Percentiles rank a stretch among this genome's conserved stretches.
Conservation (phyloP, 352 stramenopile species). For the Plasmopara muralis region DNA sequence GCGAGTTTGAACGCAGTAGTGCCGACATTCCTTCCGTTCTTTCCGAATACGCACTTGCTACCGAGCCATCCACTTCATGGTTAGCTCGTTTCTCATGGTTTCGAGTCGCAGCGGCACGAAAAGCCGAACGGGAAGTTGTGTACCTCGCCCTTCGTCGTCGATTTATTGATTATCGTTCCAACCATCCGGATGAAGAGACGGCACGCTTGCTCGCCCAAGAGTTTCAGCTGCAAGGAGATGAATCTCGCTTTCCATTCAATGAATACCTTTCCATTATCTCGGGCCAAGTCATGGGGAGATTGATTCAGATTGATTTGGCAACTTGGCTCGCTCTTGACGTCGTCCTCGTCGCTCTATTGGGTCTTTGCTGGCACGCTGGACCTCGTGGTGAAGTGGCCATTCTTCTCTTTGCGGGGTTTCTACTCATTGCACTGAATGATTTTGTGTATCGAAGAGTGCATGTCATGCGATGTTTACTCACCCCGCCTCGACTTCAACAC, state of each 20-base stretch:
- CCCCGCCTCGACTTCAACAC: too few relatives aligned
- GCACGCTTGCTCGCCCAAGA: slow-evolving; percentile 44
- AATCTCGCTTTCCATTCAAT: slow-evolving; percentile 31
- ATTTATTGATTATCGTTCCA: slow-evolving; percentile 67
- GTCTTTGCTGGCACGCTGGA: slow-evolving; percentile 15
- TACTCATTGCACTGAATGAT: too few relatives aligned
- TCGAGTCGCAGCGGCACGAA: too few relatives aligned
- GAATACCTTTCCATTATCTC: slow-evolving; percentile 75
- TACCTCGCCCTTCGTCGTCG: slow-evolving; percentile 7
- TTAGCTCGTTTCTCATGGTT: too few relatives aligned
- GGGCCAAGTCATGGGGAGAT: slow-evolving; percentile 57
- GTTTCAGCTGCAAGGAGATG: slow-evolving; percentile 43
- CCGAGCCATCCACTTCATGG: too few relatives aligned
- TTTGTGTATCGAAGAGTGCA: too few relatives aligned
- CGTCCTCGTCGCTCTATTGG: slow-evolving; percentile 38
- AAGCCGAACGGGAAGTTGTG: too few relatives aligned
- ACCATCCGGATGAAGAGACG: slow-evolving; percentile 45
- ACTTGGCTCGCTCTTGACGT: slow-evolving; percentile 63
- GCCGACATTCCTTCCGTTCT: slow-evolving; percentile 47
- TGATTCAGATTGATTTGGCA: slow-evolving; percentile 66
- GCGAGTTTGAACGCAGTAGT: slow-evolving; percentile 58
- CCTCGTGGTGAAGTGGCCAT: too few relatives aligned
- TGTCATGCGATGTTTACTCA: too few relatives aligned
- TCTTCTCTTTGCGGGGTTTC: too few relatives aligned
- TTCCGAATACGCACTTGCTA: slow-evolving; percentile 15